Conservation (phyloP, 2,329 filamentous ascomycete species). For the Microcyclospora pomicola region DNA sequence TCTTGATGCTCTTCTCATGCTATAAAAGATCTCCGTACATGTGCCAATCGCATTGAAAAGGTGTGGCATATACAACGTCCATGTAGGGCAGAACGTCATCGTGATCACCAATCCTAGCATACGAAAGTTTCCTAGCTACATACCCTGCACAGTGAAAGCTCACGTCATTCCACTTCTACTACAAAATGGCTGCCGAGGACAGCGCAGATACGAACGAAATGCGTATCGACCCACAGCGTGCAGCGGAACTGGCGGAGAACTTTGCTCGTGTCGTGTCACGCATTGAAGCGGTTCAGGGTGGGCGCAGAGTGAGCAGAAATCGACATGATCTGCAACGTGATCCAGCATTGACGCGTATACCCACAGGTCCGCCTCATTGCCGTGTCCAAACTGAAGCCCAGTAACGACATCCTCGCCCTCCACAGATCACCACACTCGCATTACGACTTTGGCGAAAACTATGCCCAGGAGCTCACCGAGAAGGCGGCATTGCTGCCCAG, state of each 20-base stretch:
- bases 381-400: slow-evolving; percentile 92
- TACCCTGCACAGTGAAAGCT: too few species aligned
- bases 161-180: too few species aligned
- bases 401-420: slow-evolving; percentile 75
- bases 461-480: slow-evolving; percentile 64
- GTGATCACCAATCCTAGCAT: too few species aligned
- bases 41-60: too few species aligned
- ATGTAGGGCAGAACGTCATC: too few species aligned
- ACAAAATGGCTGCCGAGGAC: too few species aligned
- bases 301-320: slow-evolving; percentile 7
- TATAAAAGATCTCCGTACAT: too few species aligned
- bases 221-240: slow-evolving; percentile 29
- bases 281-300: slow-evolving; percentile 23
- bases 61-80: too few species aligned
- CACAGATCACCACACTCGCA: slow-evolving; percentile 41
- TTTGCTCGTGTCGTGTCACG: slow-evolving; percentile 27
- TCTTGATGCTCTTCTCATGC: too few species aligned
- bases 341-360: background rate
- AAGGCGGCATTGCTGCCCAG: slow-evolving; percentile 69
- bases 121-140: too few species aligned
- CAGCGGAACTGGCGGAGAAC: slow-evolving; percentile 33
- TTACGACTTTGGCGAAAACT: slow-evolving; percentile 90
- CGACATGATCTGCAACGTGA: background rate
- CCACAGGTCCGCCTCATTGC: slow-evolving; percentile 69
- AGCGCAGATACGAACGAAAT: slow-evolving; percentile 10